phyloP scores from a whole-genome alignment of 2,329 filamentous ascomycete species.

The Aspergillus oerlinghausenensis region DNA sequence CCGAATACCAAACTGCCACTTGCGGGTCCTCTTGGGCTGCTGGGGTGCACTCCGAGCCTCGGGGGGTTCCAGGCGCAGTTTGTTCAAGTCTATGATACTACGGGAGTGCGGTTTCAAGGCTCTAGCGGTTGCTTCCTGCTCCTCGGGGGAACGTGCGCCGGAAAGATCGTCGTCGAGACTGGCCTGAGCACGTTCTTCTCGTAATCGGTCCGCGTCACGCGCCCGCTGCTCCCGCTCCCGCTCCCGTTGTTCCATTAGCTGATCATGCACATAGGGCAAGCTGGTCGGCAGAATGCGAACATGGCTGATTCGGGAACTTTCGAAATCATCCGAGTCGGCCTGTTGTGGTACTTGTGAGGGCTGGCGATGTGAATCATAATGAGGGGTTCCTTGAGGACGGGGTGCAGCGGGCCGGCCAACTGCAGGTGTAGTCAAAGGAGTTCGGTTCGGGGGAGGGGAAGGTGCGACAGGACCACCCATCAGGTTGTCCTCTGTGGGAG shows the following conservation, averaged over 20 bases:
- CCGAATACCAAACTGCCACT: slow-evolving; percentile 97
- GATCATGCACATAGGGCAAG: slow-evolving; percentile 82
- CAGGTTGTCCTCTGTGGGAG: slow-evolving; percentile 34
- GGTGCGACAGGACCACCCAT: slow-evolving; percentile 23
- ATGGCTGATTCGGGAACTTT: slow-evolving; percentile 65
- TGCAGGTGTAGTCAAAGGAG: slow-evolving; percentile 15
- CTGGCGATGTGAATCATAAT: slow-evolving; percentile 24
- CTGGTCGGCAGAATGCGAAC: slow-evolving; percentile 90
- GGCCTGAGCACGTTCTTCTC: slow-evolving; percentile 34
- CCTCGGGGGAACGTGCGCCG: slow-evolving; percentile 48
- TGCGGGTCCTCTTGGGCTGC: slow-evolving; percentile 63
- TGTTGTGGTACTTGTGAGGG: slow-evolving; percentile 21
- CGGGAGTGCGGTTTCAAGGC: slow-evolving; percentile 82
- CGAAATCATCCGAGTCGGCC: slow-evolving; percentile 31
- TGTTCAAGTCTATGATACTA: slow-evolving; percentile 63
- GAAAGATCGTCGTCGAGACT: slow-evolving; percentile 17
- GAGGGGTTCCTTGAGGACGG: slow-evolving; percentile 15
- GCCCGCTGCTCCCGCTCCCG: slow-evolving; percentile 28
- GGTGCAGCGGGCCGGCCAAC: slow-evolving; percentile 13
- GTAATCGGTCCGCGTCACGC: slow-evolving; percentile 35
- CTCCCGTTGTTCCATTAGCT: slow-evolving; percentile 67
- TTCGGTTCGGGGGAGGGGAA: slow-evolving; percentile 27
- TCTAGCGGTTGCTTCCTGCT: slow-evolving; percentile 75
- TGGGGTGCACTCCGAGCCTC: slow-evolving; percentile 43
- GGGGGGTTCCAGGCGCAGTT: slow-evolving; percentile 53